Evolutionary conservation across 75 land plant genomes (phyloP).

Genomic region (Adiantum capillusveneris): DNA sequence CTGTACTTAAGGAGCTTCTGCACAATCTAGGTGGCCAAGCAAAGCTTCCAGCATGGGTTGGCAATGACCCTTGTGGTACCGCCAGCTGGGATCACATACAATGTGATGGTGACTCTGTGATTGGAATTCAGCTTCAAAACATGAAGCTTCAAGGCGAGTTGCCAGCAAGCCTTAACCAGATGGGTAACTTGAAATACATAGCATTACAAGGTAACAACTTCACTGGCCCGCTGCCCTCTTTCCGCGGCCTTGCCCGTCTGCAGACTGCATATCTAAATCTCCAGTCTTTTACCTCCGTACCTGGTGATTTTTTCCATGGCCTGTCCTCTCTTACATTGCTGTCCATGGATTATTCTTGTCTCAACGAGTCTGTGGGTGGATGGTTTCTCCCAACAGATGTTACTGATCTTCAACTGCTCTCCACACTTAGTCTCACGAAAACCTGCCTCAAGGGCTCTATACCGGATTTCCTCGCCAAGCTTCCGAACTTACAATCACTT

Average conservation of each 20-base stretch:
- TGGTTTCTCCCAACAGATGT: constrained; percentile 29
- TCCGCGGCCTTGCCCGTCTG: constrained; percentile 35
- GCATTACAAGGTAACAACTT: constrained; percentile 46
- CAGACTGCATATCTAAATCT: constrained; percentile 28
- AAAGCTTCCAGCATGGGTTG: not conserved
- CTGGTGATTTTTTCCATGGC: constrained; percentile 49
- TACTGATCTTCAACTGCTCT: constrained; percentile 17
- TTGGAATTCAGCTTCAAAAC: constrained; percentile 42
- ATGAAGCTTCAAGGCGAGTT: constrained; percentile 35
- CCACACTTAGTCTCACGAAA: constrained; percentile 19
- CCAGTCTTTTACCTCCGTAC: constrained; percentile 44
- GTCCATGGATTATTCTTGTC: constrained; percentile 33
- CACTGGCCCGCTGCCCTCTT: constrained; percentile 54
- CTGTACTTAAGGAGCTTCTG: constrained; percentile 9
- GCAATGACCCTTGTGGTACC: not conserved
- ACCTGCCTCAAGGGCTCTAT: constrained; percentile 30
- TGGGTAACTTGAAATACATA: constrained; percentile 30
- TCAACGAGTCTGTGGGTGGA: constrained; percentile 23
- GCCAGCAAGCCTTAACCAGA: constrained; percentile 34
- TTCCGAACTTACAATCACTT: constrained; percentile 8
- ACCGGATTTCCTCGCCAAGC: constrained; percentile 28
- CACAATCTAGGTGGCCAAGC: not conserved
- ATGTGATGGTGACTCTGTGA: constrained; percentile 18
- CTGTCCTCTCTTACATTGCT: constrained; percentile 24
- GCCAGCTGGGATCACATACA: constrained; percentile 12